A percentile compares a stretch with the other conserved stretches of the same genome.
Conservation (phyloP, 441 rosid species). For the Gossypium trilobum region DNA sequence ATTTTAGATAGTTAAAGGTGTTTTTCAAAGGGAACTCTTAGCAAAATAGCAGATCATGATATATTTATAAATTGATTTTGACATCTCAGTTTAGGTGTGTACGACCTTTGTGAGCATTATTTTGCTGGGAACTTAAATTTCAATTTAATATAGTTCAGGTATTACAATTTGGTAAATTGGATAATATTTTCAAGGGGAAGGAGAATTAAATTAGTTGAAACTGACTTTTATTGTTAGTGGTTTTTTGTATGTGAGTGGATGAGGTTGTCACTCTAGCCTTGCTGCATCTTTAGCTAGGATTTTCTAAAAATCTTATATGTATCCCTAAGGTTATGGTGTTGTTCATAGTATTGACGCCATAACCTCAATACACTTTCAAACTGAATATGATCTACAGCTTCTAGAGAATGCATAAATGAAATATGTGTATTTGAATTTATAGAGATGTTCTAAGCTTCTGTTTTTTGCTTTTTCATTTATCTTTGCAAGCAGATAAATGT, state of each 20-base stretch:
- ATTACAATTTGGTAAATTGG: background rate
- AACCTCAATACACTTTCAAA: background rate
- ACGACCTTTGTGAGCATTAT: background rate
- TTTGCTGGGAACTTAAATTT: background rate
- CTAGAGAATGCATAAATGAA: background rate
- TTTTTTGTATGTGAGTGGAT: background rate
- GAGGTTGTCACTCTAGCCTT: background rate
- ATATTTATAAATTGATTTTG: background rate
- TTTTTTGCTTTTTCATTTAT: background rate
- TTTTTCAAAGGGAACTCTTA: background rate
- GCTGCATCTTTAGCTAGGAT: background rate
- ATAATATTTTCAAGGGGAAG: background rate
- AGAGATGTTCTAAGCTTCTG: background rate
- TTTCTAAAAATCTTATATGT: background rate
- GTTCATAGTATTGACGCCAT: background rate
- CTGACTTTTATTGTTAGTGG: background rate
- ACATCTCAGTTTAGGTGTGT: background rate
- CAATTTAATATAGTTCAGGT: background rate
- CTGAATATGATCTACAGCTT: background rate
- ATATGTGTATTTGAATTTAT: background rate
- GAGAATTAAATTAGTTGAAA: background rate
- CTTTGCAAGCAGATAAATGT: constrained; percentile 44
- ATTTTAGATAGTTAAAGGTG: background rate
- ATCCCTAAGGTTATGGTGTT: background rate
- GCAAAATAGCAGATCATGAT: background rate